Evolutionary conservation across 169 alveolate species (phyloP), one percentile per base, ranked within the genome.

Genomic region (Eimeria zaria): DNA sequence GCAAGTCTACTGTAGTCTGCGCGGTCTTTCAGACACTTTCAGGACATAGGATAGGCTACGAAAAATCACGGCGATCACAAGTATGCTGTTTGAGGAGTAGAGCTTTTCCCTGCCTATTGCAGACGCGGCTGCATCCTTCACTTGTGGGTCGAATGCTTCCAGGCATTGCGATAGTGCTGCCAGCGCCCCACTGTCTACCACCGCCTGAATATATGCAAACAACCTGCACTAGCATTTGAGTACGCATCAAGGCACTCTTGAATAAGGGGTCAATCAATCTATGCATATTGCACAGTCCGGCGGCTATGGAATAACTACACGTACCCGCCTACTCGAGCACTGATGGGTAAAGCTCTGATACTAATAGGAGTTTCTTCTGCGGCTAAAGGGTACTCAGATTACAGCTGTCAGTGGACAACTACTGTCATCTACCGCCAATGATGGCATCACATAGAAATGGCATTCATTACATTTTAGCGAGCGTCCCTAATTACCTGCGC

Each of bases 101-200:
- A 48, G 88, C n/a, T 64, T 6, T 78, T 78, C 64, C 87, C 18
- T 95, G 91, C 97, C 99, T 41, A 97, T 83, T 30, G 98, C 98
- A 97, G 98, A 97, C 1, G 99, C 99, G 2, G 99, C 99, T 2
- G 99, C 98, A 94, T 99, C 99, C 67, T 98, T 98, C 46, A 99
- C 99, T 36, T 99, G 97, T 0, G 99, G 99, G 87, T 99, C 99
- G 92, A 99, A 99, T 97, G 98, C 99, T 91, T 99, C 99, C 74
- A 99, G 98, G 96, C 99, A 99, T 71, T 97, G 97, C 27, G 99
- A 97, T 73, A 99, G 95, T 3, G 99, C 99, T 76, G 98, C 99
- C 64, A 99, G 97, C 22, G 99, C 99, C 36, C 99, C 99, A 11
- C 99, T 97, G 96, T 98, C 99, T 24, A 98, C 99, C 11, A 99